These are phyloP conservation scores for Magnaporthiopsis poae DNA, from an alignment of 2,329 filamentous ascomycete species.

Conservation along the genomic window DNA sequence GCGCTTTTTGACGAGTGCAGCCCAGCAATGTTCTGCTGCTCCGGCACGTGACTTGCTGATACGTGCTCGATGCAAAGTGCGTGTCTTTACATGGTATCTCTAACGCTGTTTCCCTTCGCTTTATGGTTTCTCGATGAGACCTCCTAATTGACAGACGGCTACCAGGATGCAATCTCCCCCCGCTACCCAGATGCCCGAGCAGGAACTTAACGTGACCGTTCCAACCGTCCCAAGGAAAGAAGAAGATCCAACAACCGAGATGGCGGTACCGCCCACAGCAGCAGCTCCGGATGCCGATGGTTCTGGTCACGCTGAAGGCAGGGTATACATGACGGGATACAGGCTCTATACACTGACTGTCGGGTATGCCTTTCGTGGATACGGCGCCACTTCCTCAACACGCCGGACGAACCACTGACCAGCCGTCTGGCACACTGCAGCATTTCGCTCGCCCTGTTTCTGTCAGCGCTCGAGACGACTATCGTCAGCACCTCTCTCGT, in stretches of 20 bases:
- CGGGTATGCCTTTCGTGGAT: background rate
- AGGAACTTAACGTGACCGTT: background rate
- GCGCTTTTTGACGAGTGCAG: too few species aligned
- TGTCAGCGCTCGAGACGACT: slow-evolving; percentile 38
- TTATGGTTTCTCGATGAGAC: background rate
- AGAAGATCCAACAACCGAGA: background rate
- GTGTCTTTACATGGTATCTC: too few species aligned
- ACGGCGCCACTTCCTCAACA: background rate
- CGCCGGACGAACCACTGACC: background rate
- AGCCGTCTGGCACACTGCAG: slow-evolving; percentile 4
- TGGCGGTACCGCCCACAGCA: background rate
- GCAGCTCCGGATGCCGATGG: too few species aligned
- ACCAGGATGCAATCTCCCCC: too few species aligned
- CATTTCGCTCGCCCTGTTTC: slow-evolving; percentile 23
- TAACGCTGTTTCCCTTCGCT: background rate
- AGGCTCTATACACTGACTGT: background rate
- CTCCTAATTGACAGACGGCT: background rate
- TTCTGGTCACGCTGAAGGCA: background rate
- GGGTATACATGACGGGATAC: slow-evolving; percentile 7
- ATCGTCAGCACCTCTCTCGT: slow-evolving; percentile 42
- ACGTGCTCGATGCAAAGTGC: too few species aligned
- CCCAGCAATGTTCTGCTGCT: too few species aligned
- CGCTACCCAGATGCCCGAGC: background rate
- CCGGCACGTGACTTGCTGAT: too few species aligned
- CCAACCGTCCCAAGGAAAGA: background rate